Evolutionary conservation across 495 filamentous ascomycete species (phyloP).

Genomic region (Saxophila tyrrhenica): DNA sequence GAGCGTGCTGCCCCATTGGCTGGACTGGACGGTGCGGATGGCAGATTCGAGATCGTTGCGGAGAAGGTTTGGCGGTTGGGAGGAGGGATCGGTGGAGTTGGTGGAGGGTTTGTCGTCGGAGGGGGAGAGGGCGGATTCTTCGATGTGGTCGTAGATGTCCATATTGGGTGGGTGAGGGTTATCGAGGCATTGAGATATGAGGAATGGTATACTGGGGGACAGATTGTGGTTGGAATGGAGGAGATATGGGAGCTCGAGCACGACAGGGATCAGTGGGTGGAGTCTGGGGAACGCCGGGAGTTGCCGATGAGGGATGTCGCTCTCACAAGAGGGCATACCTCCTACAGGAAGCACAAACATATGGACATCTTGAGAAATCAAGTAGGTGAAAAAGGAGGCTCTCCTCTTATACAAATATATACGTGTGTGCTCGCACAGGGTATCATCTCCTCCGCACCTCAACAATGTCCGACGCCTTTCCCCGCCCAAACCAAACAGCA

Average conservation of each 20-base stretch:
- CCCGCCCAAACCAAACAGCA: too few relatives aligned
- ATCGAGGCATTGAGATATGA: neutral
- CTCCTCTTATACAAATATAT: too few relatives aligned
- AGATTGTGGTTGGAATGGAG: neutral
- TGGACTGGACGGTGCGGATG: constrained; percentile 81
- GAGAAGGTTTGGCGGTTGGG: constrained; percentile 47
- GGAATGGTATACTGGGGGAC: neutral
- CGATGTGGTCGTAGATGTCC: neutral
- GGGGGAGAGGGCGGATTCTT: neutral
- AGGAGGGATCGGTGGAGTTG: constrained; percentile 30
- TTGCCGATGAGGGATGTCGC: too few relatives aligned
- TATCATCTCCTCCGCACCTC: too few relatives aligned
- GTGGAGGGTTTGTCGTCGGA: neutral
- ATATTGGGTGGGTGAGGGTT: neutral
- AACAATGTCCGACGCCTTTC: too few relatives aligned
- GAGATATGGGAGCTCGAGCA: neutral
- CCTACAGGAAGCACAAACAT: too few relatives aligned
- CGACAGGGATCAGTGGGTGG: neutral
- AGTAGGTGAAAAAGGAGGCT: too few relatives aligned
- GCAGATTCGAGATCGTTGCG: constrained; percentile 90
- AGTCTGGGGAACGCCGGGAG: neutral
- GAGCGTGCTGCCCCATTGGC: constrained; percentile 79
- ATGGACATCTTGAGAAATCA: too few relatives aligned
- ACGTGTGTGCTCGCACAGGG: too few relatives aligned
- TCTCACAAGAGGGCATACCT: too few relatives aligned